Base-by-base conservation (phyloP, 495 filamentous ascomycete species). In the Neurospora sp. region DNA sequence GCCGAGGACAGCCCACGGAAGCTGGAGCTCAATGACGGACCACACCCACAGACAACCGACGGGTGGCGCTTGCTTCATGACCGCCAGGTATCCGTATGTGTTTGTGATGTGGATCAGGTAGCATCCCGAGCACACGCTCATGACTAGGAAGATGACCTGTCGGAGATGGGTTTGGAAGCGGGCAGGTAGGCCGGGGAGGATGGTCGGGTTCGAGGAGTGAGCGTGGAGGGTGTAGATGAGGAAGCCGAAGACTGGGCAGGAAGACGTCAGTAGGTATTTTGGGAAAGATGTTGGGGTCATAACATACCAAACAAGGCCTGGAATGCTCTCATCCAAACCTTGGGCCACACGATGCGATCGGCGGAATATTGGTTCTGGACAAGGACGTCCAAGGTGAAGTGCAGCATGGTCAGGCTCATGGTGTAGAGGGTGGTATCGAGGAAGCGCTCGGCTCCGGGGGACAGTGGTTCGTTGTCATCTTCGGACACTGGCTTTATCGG, bases 31-130 rank as follows among this genome's bases (percentile, higher is more conserved):
- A 68, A 97, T 83, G 41, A 97, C 89, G 20, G 91, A 90, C 96
- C 95, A 99, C 16, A 99, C 88, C 95, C 95, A 97, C 22, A 98
- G 79, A 18, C 92, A 94, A 2, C 94, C 96, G n/a, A 97, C 79
- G 27, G 93, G 89, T 27, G 96, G 96, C 0, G 94, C 92, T 71
- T 88, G 89, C 83, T 97, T 96, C 96, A 99, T 95, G 4, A 97
- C 90, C 12, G 90, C 92, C 78, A 93, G 90, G 76, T 97, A 97
- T 0, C 90, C 89, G 70, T 89, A 86, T 39, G 82, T 85, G 77
- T 97, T 99, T 5, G 91, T 93, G 22, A 93, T 89, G 71, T 91
- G 83, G 44, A 98, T 90, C 44, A 97, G 84, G 80, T 93, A 93
- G 79, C 87, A 91, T 7, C 96, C 96, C 0, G 88, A 83, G 12